phyloP scores from a whole-genome alignment of 2,329 filamentous ascomycete species.

The Ascochyta viciae-villosae region DNA sequence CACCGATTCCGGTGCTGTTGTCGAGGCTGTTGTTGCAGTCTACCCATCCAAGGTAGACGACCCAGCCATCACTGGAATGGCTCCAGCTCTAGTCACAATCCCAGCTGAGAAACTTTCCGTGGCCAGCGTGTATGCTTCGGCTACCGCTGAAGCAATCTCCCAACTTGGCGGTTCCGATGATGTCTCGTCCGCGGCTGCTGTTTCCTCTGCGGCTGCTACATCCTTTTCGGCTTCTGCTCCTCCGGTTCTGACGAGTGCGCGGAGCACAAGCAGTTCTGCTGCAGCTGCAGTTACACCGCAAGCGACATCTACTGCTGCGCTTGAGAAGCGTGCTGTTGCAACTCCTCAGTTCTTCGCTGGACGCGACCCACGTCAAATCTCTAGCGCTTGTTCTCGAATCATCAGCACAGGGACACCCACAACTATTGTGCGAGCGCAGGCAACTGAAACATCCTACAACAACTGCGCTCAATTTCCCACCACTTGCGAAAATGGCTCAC shows the following conservation, averaged over 20 bases:
- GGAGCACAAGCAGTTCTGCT: neutral
- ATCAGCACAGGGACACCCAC: neutral
- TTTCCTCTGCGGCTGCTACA: too few relatives aligned
- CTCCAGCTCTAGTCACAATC: too few relatives aligned
- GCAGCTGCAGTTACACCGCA: neutral
- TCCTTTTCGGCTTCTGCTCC: too few relatives aligned
- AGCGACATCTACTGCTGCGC: neutral
- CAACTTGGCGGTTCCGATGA: too few relatives aligned
- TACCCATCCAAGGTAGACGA: neutral
- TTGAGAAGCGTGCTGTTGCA: neutral
- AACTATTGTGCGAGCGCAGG: neutral
- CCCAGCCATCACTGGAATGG: too few relatives aligned
- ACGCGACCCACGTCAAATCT: neutral
- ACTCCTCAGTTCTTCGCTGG: neutral
- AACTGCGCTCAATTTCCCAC: neutral
- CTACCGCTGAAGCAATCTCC: too few relatives aligned
- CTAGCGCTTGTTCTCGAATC: neutral
- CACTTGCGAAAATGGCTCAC: neutral
- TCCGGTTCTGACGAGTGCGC: neutral
- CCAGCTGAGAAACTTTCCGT: too few relatives aligned
- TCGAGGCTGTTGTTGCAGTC: neutral
- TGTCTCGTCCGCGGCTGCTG: too few relatives aligned
- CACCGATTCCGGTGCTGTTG: neutral
- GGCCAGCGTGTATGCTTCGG: too few relatives aligned
- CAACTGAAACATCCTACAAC: neutral